Evolutionary conservation across 345 rosid genomes (phyloP), one percentile per base, ranked within the genome.

Genomic region (Eucalyptus marginata): DNA sequence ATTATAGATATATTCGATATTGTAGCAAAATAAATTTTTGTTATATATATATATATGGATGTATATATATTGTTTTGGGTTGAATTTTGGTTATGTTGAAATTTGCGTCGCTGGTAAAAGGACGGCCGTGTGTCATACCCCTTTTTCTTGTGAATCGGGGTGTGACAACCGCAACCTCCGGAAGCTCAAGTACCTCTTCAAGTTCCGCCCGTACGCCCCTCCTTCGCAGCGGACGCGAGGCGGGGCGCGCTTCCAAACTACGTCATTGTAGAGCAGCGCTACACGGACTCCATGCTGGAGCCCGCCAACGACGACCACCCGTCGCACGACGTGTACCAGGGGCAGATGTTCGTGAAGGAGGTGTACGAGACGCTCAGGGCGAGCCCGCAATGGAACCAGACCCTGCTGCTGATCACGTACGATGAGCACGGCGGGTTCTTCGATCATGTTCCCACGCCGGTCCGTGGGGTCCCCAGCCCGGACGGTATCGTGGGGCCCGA

Each of bases 361-460:
- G 98, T 97, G 88, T 97, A 96, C 86, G 99, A 97, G 94, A 95
- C 96, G 5, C 89, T 97, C 89, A 93, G 99, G 92, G 94, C 93
- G 4, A 95, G 99, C 88, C 99, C 99, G 40, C 99, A 97, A 89
- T 96, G 99, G 99, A 96, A 95, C n/a, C 91, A 96, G 44, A 96
- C 97, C 2, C 89, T 97, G 52, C 84, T 97, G 29, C 86, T 97
- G 79, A 96, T 97, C 89, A 97, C 99, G n/a, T 97, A 96, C 43
- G 99, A 97, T 86, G 99, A 97, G 91, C 99, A 96, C 18, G 99
- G 99, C 13, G 99, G 99, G 17, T 97, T 93, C 58, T 97, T 86
- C 46, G 99, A 97, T 91, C 99, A 97, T 25, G 99, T 97, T 52
- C 86, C 99, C 3, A 97, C 99, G 24, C 99, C 99, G 7, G 96